phyloP scores from a whole-genome alignment of 2,329 filamentous ascomycete genomes.

The Diplodia sapinea region DNA sequence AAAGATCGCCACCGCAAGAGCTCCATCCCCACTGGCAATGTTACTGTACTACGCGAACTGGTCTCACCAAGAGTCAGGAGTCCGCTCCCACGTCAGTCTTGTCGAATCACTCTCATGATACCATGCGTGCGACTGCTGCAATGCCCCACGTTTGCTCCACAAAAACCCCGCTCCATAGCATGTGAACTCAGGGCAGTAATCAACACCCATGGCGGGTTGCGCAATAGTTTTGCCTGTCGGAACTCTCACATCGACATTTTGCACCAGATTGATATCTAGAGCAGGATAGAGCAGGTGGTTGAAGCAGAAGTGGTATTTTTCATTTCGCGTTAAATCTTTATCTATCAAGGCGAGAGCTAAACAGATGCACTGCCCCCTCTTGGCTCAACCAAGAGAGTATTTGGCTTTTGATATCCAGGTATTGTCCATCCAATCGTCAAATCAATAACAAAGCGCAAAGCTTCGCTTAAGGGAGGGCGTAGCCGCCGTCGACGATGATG shows the following conservation, averaged over 20 bases:
- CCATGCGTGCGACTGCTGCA: not conserved
- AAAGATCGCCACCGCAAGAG: not conserved
- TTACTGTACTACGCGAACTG: not conserved
- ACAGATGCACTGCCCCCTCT: constrained; percentile 2
- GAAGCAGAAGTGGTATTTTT: constrained; percentile 12
- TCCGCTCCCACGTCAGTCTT: not conserved
- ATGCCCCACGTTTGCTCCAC: not conserved
- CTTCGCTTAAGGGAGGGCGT: constrained; percentile 26
- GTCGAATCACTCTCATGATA: not conserved
- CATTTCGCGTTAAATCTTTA: constrained; percentile 26
- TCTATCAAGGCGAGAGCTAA: constrained; percentile 26
- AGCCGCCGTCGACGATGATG: constrained; percentile 32
- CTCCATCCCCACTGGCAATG: not conserved
- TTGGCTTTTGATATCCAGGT: constrained; percentile 2
- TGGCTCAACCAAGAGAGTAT: constrained; percentile 18
- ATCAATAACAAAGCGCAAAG: not conserved
- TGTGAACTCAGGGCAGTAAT: not conserved
- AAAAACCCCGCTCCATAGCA: not conserved
- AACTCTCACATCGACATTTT: not conserved
- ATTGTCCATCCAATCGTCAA: constrained; percentile 15
- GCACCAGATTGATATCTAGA: not conserved
- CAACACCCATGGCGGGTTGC: not conserved
- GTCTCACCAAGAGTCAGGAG: not conserved
- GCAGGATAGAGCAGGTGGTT: not conserved
- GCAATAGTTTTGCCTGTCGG: not conserved